Percentiles rank a stretch among this genome's conserved stretches.
These are phyloP conservation scores for Astrothelium macrocarpum DNA, from an alignment of 495 filamentous ascomycete species.

Conservation along the genomic window DNA sequence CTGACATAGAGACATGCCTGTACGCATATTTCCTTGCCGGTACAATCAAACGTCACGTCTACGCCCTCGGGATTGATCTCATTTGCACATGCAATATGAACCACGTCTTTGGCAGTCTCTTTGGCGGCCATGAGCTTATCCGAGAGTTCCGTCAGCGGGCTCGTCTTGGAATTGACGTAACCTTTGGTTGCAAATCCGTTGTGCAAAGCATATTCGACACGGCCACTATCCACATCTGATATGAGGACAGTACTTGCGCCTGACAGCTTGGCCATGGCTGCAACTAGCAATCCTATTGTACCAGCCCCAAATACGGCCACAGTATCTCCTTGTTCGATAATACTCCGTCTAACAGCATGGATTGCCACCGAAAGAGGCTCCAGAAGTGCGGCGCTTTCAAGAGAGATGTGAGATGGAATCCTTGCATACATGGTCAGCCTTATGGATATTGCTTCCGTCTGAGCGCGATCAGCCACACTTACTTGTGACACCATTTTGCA, in stretches of 20 bases:
- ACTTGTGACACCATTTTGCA: slow-evolving; percentile 55
- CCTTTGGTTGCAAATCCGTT: slow-evolving; percentile 57
- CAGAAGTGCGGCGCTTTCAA: slow-evolving; percentile 63
- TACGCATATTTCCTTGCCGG: slow-evolving; percentile 75
- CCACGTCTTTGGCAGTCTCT: slow-evolving; percentile 44
- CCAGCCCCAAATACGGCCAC: slow-evolving; percentile 75
- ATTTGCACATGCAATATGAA: slow-evolving; percentile 24
- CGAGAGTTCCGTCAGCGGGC: slow-evolving; percentile 36
- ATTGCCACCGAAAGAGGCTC: slow-evolving; percentile 75
- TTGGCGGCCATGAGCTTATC: slow-evolving; percentile 56
- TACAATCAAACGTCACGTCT: slow-evolving; percentile 80
- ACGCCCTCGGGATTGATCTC: slow-evolving; percentile 35
- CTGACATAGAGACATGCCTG: slow-evolving; percentile 71
- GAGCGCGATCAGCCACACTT: slow-evolving; percentile 11
- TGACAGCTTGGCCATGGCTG: slow-evolving; percentile 57
- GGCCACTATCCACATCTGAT: slow-evolving; percentile 66
- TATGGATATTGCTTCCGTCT: slow-evolving; percentile 10
- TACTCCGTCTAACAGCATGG: slow-evolving; percentile 59
- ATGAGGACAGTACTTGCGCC: slow-evolving; percentile 59
- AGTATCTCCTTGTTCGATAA: slow-evolving; percentile 40
- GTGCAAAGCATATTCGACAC: slow-evolving; percentile 60
- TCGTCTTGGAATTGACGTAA: slow-evolving; percentile 25
- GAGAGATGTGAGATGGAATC: slow-evolving; percentile 52
- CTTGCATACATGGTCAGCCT: slow-evolving; percentile 20
- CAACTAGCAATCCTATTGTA: slow-evolving; percentile 67